Percentiles rank a stretch among this genome's conserved stretches.
Conservation (phyloP, 108 stramenopile species). For the Fistulifera pelliculosa region DNA sequence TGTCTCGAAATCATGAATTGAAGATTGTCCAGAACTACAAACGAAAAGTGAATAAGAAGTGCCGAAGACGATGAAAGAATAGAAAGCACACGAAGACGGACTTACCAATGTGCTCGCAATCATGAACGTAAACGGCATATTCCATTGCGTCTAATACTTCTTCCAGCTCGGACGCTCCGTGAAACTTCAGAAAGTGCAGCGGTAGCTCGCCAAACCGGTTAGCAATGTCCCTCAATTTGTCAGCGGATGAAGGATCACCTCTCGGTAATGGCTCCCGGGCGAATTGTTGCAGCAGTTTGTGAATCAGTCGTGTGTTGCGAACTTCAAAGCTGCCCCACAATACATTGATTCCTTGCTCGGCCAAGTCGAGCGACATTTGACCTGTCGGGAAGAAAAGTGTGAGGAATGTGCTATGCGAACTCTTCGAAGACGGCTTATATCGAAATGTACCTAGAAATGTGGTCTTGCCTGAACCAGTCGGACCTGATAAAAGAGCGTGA, state of each 20-base stretch:
- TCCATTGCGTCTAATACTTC: conserved; percentile 96
- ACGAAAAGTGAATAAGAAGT: too few species aligned
- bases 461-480: conserved; percentile 43
- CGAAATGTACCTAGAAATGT: conserved; percentile 62
- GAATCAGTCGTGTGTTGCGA: conserved; percentile 83
- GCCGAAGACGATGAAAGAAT: too few species aligned
- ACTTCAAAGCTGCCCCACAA: conserved; percentile 98
- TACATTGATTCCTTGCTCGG: conserved; percentile 81
- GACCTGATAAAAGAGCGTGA: too few species aligned
- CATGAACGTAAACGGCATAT: conserved; percentile 56
- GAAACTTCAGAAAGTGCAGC: conserved; percentile 90
- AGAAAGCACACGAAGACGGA: too few species aligned
- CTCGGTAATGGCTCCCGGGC: conserved; percentile 54
- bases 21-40: conserved; percentile 90
- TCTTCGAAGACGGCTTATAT: too few species aligned
- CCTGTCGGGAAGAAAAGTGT: conserved; percentile 7
- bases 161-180: conserved; percentile 88
- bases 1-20: conserved; percentile 94
- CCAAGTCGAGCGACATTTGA: conserved; percentile 88
- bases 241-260: conserved; percentile 27
- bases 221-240: conserved; percentile 44
- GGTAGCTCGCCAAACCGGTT: conserved; percentile 88
- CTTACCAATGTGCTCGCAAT: conserved; percentile 5
- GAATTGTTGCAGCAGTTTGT: conserved; percentile 89
- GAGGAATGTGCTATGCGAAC: too few species aligned